Conservation (phyloP, 2,329 filamentous ascomycete genomes). For the Pseudocercospora fuligena region DNA sequence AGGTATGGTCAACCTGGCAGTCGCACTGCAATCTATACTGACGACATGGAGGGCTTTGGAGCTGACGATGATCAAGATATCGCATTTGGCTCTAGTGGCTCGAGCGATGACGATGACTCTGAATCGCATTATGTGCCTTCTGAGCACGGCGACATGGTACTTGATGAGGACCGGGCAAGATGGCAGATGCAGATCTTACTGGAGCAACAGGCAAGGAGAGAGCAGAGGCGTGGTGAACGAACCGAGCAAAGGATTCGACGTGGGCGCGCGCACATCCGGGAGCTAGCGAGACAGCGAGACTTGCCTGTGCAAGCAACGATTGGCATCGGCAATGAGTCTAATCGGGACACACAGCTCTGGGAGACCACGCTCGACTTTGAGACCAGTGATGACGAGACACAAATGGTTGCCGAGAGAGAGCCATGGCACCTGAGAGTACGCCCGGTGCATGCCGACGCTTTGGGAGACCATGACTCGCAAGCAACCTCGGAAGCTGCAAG, state of each 20-base stretch:
- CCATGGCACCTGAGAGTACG: not conserved
- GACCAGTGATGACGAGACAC: not conserved
- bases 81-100: not conserved
- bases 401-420: not conserved
- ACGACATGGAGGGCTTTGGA: constrained; percentile 15
- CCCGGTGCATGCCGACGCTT: not conserved
- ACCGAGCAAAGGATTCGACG: not conserved
- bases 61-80: constrained; percentile 8
- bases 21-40: constrained; percentile 14
- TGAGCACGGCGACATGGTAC: constrained; percentile 1
- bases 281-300: not conserved
- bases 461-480: not conserved
- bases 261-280: not conserved
- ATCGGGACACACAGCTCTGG: not conserved
- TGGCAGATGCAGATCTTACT: constrained; percentile 14
- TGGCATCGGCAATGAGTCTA: not conserved
- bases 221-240: not conserved
- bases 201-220: constrained; percentile 17
- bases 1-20: constrained; percentile 22
- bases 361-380: not conserved
- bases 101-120: not conserved
- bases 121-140: not conserved
- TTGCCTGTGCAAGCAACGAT: not conserved
- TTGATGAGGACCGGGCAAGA: constrained; percentile 12
- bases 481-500: not conserved